These are phyloP conservation scores for Achaetomiella virescens DNA, from an alignment of 495 filamentous ascomycete species.

Conservation along the genomic window DNA sequence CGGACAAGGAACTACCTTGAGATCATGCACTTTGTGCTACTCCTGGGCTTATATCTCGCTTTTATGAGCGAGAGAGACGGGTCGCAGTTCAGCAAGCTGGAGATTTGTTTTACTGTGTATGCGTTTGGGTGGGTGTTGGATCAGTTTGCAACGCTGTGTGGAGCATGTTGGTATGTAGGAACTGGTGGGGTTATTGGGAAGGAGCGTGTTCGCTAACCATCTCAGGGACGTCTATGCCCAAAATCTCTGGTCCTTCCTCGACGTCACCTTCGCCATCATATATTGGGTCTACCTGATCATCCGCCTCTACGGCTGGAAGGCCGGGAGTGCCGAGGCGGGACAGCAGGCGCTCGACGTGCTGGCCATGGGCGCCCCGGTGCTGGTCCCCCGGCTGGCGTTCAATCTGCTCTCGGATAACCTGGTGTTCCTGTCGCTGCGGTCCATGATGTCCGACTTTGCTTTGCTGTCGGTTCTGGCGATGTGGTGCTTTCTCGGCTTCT, in stretches of 20 bases:
- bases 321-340: conserved; percentile 27
- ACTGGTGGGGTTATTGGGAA: background rate
- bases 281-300: conserved; percentile 55
- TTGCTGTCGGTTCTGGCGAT: conserved; percentile 56
- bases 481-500: conserved; percentile 69
- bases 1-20: conserved; percentile 62
- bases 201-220: conserved; percentile 1
- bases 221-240: conserved; percentile 68
- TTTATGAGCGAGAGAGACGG: conserved; percentile 57
- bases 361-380: conserved; percentile 60
- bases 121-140: conserved; percentile 67
- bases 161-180: conserved; percentile 57
- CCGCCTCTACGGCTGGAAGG: conserved; percentile 51
- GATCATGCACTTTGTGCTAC: conserved; percentile 57
- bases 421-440: conserved; percentile 62
- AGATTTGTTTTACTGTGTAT: conserved; percentile 58
- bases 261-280: conserved; percentile 58
- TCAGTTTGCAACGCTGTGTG: conserved; percentile 62
- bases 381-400: conserved; percentile 68
- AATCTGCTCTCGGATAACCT: conserved; percentile 69
- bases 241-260: conserved; percentile 73
- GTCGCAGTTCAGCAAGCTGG: conserved; percentile 41
- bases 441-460: conserved; percentile 70
- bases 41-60: conserved; percentile 55
- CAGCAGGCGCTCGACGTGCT: conserved; percentile 62